A percentile compares a stretch with the other conserved stretches of the same genome.
Evolutionary conservation across 352 stramenopile genomes (phyloP).

Genomic region (Globisporangium middletonii): DNA sequence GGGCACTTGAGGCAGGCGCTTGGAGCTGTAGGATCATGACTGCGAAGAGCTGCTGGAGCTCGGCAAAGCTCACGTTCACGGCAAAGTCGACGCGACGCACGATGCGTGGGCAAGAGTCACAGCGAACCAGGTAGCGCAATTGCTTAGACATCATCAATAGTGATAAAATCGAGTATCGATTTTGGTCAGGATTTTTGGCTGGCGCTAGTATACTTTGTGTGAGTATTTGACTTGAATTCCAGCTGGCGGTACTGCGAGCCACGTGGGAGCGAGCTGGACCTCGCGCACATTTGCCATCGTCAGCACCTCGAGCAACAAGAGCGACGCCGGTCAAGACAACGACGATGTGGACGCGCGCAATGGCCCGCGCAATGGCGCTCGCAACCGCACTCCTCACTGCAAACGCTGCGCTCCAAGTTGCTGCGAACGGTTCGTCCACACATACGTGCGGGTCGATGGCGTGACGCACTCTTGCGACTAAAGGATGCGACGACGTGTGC

Average conservation of each 20-base stretch:
- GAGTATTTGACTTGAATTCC: too few species aligned
- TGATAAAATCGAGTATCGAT: too few species aligned
- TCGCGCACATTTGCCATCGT: not conserved
- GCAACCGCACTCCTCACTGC: slow-evolving; percentile 6
- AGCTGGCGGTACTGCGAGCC: not conserved
- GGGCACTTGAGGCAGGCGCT: too few species aligned
- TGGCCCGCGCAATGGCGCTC: slow-evolving; percentile 13
- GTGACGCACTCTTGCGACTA: not conserved
- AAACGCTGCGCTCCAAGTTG: slow-evolving; percentile 5
- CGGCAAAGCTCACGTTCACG: too few species aligned
- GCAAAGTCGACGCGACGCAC: too few species aligned
- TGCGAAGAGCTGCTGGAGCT: too few species aligned
- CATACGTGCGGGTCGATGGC: not conserved
- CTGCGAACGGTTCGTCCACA: slow-evolving; percentile 4
- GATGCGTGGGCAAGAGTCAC: too few species aligned
- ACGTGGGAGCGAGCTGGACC: not conserved
- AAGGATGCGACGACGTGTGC: not conserved
- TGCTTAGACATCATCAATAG: too few species aligned
- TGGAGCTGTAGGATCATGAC: too few species aligned
- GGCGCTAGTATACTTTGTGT: too few species aligned
- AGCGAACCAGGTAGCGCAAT: too few species aligned
- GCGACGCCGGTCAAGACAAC: not conserved
- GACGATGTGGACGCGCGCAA: slow-evolving; percentile 12
- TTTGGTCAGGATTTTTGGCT: too few species aligned
- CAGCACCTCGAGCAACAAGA: not conserved